Percentiles rank a stretch among this genome's conserved stretches.
Conservation (phyloP, 2,329 filamentous ascomycete species). For the Cladorrhinum sp. region DNA sequence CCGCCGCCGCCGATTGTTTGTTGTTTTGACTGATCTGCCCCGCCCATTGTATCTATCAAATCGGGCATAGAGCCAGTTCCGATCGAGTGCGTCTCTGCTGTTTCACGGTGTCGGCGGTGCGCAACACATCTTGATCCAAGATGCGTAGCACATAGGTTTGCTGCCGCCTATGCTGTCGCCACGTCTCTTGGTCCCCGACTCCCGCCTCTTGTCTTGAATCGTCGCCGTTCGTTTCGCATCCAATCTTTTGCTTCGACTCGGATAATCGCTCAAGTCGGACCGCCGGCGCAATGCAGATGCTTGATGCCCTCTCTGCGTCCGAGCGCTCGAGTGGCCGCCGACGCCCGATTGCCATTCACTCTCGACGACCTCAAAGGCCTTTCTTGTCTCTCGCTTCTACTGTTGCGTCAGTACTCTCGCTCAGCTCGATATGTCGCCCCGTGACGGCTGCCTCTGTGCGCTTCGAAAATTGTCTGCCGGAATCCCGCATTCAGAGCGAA, state of each 20-base stretch:
- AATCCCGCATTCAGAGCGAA: slow-evolving; percentile 53
- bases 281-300: not conserved
- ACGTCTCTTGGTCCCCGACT: not conserved
- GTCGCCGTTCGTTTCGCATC: not conserved
- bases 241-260: not conserved
- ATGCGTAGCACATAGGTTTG: slow-evolving; percentile 27
- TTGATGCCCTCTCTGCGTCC: not conserved
- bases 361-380: not conserved
- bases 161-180: slow-evolving; percentile 16
- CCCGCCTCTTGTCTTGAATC: slow-evolving; percentile 7
- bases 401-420: slow-evolving; percentile 39
- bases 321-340: not conserved
- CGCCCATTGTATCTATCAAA: not conserved
- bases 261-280: not conserved
- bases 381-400: slow-evolving; percentile 7
- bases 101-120: not conserved
- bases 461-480: slow-evolving; percentile 79
- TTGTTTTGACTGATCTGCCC: not conserved
- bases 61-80: not conserved
- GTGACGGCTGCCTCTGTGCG: slow-evolving; percentile 64
- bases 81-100: not conserved
- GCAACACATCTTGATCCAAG: slow-evolving; percentile 13
- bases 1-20: not conserved
- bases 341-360: not conserved
- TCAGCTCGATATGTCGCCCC: slow-evolving; percentile 40